Base-by-base conservation (phyloP, 177 flowering plant genomes). In the Vitis hybrid region DNA sequence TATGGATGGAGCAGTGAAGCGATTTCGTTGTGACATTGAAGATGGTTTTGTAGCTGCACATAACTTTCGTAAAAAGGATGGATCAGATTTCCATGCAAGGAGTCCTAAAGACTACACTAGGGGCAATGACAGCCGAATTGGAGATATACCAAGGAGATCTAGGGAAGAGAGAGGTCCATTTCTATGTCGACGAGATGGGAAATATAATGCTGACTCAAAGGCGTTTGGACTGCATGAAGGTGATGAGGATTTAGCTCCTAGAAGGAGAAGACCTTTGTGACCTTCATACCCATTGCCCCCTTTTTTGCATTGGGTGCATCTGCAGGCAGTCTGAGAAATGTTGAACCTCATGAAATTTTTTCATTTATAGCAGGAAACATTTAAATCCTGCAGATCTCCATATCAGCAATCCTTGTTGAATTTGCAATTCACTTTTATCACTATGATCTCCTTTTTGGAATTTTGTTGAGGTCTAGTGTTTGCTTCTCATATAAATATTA, bases 191-290 rank as follows among this genome's bases (percentile, higher is more conserved):
- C 71, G 77, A 57, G 79, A 72, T 18, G 76, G 30, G 30, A 27
- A 27, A 27, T 27, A 27, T 27, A 27, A 27, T 27, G 30, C 30
- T 27, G 30, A 27, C 3, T 27, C 30, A 27, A 27, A 27, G 30
- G 30, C 4, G 4, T 27, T 27, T 27, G 30, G 30, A 27, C 30
- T 27, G 30, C 30, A 27, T 27, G 30, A 27, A 27, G 30, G 73
- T 59, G 75, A 73, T 17, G 78, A 76, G 58, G 79, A 82, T 74
- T 60, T 51, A 62, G 70, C 69, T 10, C 74, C 78, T 41, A 72
- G 73, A 70, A 73, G 30, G 30, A 27, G 79, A 69, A 65, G 74
- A 59, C 79, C 72, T 63, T 68, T 72, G 6, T 73, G 76, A 78
- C 60, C 57, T 53, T 62, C 65, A 20, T 52, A 17, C 68, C 35